phyloP scores from a whole-genome alignment of 371 early-diverging fungal species.

The Mucor circinelloides region DNA sequence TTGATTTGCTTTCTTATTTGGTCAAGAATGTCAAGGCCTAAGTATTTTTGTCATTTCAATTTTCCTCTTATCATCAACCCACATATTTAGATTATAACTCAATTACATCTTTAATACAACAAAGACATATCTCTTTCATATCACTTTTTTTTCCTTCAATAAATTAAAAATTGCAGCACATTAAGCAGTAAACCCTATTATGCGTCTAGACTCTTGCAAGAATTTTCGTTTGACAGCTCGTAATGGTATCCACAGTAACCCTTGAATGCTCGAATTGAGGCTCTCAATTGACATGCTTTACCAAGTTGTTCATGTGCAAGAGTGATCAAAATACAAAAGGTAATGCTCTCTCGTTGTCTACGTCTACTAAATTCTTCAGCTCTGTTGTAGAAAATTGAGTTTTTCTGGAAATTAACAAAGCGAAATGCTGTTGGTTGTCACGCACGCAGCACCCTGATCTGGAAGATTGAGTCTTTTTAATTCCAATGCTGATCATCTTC shows the following conservation, averaged over 20 bases:
- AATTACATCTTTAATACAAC: background rate
- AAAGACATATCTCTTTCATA: background rate
- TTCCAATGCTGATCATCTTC: background rate
- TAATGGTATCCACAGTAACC: too few species aligned
- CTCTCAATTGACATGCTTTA: too few species aligned
- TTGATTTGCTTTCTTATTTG: conserved; percentile 86
- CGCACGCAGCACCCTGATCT: background rate
- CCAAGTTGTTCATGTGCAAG: too few species aligned
- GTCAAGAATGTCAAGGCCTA: conserved; percentile 51
- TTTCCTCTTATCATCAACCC: background rate
- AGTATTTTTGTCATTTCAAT: background rate
- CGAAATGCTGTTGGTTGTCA: background rate
- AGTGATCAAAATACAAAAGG: background rate
- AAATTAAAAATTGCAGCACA: background rate
- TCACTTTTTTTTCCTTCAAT: background rate
- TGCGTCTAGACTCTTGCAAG: background rate
- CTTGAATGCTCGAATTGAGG: too few species aligned
- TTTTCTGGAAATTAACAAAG: background rate
- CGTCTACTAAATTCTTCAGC: background rate
- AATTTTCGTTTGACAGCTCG: too few species aligned
- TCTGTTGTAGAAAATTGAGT: background rate
- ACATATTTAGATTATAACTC: background rate
- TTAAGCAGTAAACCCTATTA: background rate
- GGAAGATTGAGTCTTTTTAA: background rate
- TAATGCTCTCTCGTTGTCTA: too few species aligned